Base-by-base conservation (phyloP, 768 basidiomycete genomes). In the Termitomyces titanicus region DNA sequence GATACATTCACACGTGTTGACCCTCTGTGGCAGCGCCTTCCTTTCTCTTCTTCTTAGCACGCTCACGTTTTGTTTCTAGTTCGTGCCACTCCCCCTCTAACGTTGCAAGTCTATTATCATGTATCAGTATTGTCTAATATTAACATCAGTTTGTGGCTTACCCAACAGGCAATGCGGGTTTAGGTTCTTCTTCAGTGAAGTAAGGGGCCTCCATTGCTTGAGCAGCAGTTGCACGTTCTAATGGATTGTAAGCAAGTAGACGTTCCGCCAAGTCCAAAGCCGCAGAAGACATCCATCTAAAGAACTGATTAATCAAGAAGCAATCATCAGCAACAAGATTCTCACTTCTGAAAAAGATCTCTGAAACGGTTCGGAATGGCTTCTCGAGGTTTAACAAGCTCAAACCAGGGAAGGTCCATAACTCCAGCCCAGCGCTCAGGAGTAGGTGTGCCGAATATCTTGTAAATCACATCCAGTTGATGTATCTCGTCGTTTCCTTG, bases 51-150 rank as follows among this genome's bases (percentile, higher is more conserved):
- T 89, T 88, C 74, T 85, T 90, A 55, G 88, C 87, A 38, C 92
- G 81, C 73, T 98, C 94, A 54, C 86, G 80, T 70, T 98, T 99
- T 12, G 92, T 91, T 69, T 98, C 95, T 59, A 95, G 79, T 70
- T 99, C 97, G 70, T 99, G 97, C 92, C 95, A 98, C 69, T 98
- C 97, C 43, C 97, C 96, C 67, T 92, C 85, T 39, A 97, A 72
- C 12, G 80, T 80, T 12, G 88, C 81, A 55, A 98, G 72, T 50
- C 94, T 95, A 59, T 46, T 43, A 27, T 18, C 34, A 31, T 39
- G 12, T 18, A 25, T 48, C 27, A 54, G 44, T 39, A 59, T 39
- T 64, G 44, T 40, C 17, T 11, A 51, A n/a, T 45, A 24, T 18
- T 10, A 40, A 51, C 42, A 17, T 37, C 15, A 22, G 17, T n/a